Percentiles rank a stretch among this genome's conserved stretches.
Evolutionary conservation across 2,329 filamentous ascomycete species (phyloP).

Genomic region (Talaromyces atroroseus): DNA sequence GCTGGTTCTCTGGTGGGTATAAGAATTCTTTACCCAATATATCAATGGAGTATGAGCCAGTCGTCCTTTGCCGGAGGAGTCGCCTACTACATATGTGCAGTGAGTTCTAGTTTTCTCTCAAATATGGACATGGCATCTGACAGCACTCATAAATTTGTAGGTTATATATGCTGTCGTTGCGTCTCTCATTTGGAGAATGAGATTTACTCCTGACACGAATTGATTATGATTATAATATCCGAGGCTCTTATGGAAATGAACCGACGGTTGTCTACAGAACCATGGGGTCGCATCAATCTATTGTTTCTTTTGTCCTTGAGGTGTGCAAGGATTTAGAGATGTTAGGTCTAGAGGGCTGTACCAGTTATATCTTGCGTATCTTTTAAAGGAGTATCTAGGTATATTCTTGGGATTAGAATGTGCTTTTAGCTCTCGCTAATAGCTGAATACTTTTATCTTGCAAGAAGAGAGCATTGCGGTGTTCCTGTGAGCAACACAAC

Average conservation of each 20-base stretch:
- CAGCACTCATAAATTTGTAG: neutral
- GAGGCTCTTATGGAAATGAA: neutral
- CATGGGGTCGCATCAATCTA: neutral
- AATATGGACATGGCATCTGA: neutral
- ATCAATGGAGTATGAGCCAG: neutral
- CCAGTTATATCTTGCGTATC: too few relatives aligned
- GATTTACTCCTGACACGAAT: neutral
- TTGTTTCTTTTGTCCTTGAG: too few relatives aligned
- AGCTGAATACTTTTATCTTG: too few relatives aligned
- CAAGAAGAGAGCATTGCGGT: too few relatives aligned
- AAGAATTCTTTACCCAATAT: neutral
- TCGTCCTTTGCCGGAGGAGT: neutral
- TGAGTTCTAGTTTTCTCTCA: neutral
- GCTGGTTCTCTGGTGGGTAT: neutral
- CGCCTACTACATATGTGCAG: neutral
- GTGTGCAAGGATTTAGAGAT: too few relatives aligned
- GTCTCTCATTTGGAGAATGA: neutral
- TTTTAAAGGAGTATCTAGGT: too few relatives aligned
- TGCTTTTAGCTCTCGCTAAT: too few relatives aligned
- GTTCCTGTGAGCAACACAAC: too few relatives aligned
- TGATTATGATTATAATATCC: neutral
- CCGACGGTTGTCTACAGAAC: neutral
- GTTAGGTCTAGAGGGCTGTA: too few relatives aligned
- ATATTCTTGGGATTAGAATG: too few relatives aligned
- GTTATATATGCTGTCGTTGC: neutral